Conservation (phyloP, 768 basidiomycete genomes). For the Collybiopsis confluens region DNA sequence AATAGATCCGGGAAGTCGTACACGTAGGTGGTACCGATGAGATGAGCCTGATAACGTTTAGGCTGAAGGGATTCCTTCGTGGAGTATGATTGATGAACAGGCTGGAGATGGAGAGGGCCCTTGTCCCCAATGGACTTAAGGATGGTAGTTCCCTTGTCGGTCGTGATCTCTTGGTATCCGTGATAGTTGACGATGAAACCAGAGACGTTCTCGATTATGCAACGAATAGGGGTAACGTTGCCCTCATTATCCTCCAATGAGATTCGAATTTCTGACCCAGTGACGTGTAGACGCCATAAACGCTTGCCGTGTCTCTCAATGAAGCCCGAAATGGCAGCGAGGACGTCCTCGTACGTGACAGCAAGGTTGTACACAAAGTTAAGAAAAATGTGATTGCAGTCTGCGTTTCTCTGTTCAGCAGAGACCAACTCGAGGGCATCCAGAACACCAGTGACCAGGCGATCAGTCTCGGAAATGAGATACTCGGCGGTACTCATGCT, state of each 20-base stretch:
- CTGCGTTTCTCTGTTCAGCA: conserved; percentile 85
- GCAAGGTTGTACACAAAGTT: conserved; percentile 97
- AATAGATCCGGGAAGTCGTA: conserved; percentile 99
- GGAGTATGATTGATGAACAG: conserved; percentile 88
- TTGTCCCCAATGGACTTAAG: conserved; percentile 98
- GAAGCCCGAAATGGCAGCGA: conserved; percentile 97
- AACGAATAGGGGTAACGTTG: conserved; percentile 92
- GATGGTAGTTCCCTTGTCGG: conserved; percentile 92
- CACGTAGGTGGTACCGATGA: conserved; percentile 96
- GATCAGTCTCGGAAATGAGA: conserved; percentile 97
- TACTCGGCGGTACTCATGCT: conserved; percentile 96
- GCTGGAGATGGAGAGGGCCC: conserved; percentile 93
- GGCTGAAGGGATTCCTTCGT: conserved; percentile 98
- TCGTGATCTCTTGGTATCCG: conserved; percentile 96
- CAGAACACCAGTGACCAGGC: conserved; percentile 88
- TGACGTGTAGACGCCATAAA: conserved; percentile 96
- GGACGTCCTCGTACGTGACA: conserved; percentile 94
- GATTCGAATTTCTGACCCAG: conserved; percentile 95
- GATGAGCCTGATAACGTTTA: conserved; percentile 97
- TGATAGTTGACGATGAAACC: conserved; percentile 99
- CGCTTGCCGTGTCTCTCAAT: conserved; percentile 98
- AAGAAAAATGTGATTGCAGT: conserved; percentile 98
- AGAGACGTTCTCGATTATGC: conserved; percentile 97
- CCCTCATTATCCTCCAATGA: conserved; percentile 93
- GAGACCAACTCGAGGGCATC: conserved; percentile 94